These are phyloP conservation scores for Vickermania spadyakhi DNA, from an alignment of 208 protist species.

Conservation along the genomic window DNA sequence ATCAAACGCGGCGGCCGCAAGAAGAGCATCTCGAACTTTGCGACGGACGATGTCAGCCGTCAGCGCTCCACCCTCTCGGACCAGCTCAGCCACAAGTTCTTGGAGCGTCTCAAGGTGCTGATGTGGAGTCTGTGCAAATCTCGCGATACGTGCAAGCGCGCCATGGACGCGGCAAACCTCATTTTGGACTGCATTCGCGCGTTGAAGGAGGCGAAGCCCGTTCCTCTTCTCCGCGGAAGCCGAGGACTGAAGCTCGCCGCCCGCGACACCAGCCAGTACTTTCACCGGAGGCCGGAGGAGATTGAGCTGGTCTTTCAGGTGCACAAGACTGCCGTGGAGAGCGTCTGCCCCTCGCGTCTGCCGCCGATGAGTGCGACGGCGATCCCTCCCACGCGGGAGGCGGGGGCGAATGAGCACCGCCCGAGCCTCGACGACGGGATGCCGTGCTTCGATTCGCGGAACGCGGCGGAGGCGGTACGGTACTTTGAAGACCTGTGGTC, in stretches of 20 bases:
- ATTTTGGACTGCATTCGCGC: conserved; percentile 48
- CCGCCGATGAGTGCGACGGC: background rate
- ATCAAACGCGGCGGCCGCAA: conserved; percentile 9
- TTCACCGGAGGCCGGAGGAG: conserved; percentile 8
- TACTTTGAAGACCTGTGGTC: background rate
- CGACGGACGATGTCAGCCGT: conserved; percentile 12
- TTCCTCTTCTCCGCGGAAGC: conserved; percentile 24
- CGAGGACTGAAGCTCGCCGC: conserved; percentile 60
- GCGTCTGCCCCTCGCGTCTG: background rate
- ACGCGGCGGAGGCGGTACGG: background rate
- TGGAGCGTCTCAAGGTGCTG: conserved; percentile 7
- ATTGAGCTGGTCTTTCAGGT: conserved; percentile 3
- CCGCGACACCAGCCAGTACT: conserved; percentile 23
- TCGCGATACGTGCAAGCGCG: conserved; percentile 37
- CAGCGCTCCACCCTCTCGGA: conserved; percentile 9
- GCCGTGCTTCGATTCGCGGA: background rate
- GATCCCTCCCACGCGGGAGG: background rate
- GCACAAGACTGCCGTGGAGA: background rate
- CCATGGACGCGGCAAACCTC: conserved; percentile 53
- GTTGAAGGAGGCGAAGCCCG: conserved; percentile 25
- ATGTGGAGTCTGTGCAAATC: conserved; percentile 17
- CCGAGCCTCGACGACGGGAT: background rate
- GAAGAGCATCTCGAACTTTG: background rate
- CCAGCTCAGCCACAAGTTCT: conserved; percentile 14
- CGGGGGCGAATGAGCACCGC: background rate